Evolutionary conservation across 306 rosid genomes (phyloP), one percentile per base, ranked within the genome.

Genomic region (Gillenia trifoliata): DNA sequence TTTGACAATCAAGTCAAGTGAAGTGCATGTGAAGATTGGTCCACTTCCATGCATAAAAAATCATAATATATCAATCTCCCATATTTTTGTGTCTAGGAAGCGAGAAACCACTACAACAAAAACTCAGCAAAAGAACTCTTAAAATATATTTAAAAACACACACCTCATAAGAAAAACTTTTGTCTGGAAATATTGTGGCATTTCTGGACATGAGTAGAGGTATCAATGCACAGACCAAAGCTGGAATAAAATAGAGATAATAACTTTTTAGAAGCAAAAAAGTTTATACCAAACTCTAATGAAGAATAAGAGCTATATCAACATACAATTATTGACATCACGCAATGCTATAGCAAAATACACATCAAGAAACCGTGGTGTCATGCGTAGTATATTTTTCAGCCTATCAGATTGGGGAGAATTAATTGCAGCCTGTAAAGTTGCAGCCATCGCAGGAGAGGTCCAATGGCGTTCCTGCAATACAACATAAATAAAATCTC

Each of bases 401-500:
- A 91, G 87, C 91, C 91, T 88, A 77, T 87, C 88, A 74, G 98
- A 89, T 83, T 80, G 96, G 74, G 96, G 86, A 78, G 70, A 81
- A 79, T 80, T 87, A 71, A 83, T 86, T 64, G 93, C 89, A 67
- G 86, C 73, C 85, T 87, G 89, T 57, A 94, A 73, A 55, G 82
- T 76, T 43, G 92, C 75, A 36, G 88, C 75, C 89, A 94, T 87
- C 79, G 81, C 94, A 45, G 97, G 96, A 86, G 98, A 94, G 49
- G 87, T 85, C 98, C 96, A 91, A 80, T 89, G 98, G 59, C 98
- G 96, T 79, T 91, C 98, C 98, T 94, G 88, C 78, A 77, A 75
- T 56, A 77, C 9, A 50, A 70, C 38, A 81, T 43, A 65, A 81
- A 73, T 54, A 71, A 47, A 68, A 59, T 34, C 68, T 80, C 41